Percentiles rank a stretch among this genome's conserved stretches.
Evolutionary conservation across 345 rosid species (phyloP).

Genomic region (Cardamine resedifolia): DNA sequence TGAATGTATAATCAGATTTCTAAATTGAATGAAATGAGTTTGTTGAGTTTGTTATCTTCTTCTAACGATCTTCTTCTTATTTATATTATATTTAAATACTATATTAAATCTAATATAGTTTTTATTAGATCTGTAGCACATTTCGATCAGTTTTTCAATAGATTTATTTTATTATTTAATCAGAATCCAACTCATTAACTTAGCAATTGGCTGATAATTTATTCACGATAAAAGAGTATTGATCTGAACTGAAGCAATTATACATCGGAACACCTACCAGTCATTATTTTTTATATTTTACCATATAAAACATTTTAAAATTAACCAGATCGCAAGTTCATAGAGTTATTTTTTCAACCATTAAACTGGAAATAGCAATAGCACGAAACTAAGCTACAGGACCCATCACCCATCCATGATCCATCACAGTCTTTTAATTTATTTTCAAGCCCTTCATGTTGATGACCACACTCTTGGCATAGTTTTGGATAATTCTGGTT

Average conservation of each 20-base stretch:
- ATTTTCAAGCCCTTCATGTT: not conserved
- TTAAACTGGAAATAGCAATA: not conserved
- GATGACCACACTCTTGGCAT: conserved; percentile 8
- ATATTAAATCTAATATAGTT: not conserved
- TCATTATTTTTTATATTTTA: not conserved
- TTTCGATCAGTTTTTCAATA: not conserved
- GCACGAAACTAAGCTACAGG: not conserved
- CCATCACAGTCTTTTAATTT: not conserved
- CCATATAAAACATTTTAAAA: not conserved
- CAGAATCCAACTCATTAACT: conserved; percentile 22
- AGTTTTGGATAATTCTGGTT: not conserved
- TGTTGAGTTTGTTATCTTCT: too few relatives aligned
- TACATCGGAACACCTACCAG: not conserved
- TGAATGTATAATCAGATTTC: too few relatives aligned
- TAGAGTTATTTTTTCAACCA: not conserved
- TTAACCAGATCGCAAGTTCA: not conserved
- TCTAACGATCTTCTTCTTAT: too few relatives aligned
- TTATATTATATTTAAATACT: too few relatives aligned
- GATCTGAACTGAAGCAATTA: not conserved
- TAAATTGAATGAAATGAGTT: too few relatives aligned
- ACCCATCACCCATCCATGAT: not conserved
- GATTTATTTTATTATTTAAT: not conserved
- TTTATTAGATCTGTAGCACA: conserved; percentile 14
- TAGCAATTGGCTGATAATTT: conserved; percentile 24
- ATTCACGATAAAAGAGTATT: not conserved